Evolutionary conservation across 805 yeast genomes (phyloP), one percentile per base, ranked within the genome.

Genomic region (Allodekkera sacchari): DNA sequence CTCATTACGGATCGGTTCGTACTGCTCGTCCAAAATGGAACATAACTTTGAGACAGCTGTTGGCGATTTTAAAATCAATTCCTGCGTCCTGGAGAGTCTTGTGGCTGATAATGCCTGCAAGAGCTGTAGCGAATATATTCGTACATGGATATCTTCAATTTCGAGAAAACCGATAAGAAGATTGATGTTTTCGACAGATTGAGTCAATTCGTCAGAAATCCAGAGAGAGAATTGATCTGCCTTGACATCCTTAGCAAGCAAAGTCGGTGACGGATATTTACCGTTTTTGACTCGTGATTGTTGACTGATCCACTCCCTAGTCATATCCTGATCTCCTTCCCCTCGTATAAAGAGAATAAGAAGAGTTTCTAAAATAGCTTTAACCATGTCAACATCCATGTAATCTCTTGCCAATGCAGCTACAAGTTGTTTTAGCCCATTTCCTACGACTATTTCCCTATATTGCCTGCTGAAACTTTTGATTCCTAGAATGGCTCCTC

Each of bases 141-240:
- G 69, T 25, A 80, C 69, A 53, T 84, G 94, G 50, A 85, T 84
- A 48, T 84, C 89, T 19, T 53, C 55, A 10, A 43, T 41, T 11
- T 61, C 60, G 29, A 57, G 37, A 33, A 66, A 63, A 17, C 77
- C 73, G 15, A 71, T 57, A 6, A 78, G 52, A 16, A 68, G 48
- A 13, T 68, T 61, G 12, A 68, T 50, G 10, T 71, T 61, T 28
- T 69, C 68, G 8, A 63, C 65, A 21, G 64, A 59, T 57, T 83
- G 88, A 2, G 88, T 81, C 45, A 92, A 63, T 47, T 85, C 96
- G 56, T 92, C 98, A 0, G 97, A 85, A 20, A 92, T 83, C 95
- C 96, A 88, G 34, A 88, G 59, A 1, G 96, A 83, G 42, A 92
- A 83, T 47, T 85, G 94, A 51, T 88, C 97, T 9, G 75, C 71